phyloP scores from a whole-genome alignment of 192 early-diverging fungal genomes.

The Allomyces arbusculus region DNA sequence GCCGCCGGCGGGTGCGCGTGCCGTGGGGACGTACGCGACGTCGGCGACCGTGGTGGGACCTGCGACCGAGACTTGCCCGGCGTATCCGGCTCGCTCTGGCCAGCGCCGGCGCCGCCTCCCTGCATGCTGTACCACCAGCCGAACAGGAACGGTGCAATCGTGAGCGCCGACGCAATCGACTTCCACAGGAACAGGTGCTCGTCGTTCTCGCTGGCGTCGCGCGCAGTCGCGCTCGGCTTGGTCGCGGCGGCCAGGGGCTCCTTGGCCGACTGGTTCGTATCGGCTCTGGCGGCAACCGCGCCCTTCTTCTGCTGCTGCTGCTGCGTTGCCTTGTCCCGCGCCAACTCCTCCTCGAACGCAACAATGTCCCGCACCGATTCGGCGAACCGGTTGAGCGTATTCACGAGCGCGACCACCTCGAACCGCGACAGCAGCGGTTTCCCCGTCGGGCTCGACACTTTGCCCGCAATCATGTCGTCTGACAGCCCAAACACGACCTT shows the following conservation, averaged over 20 bases:
- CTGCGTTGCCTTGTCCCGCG: neutral
- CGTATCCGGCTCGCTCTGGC: neutral
- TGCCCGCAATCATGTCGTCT: slow-evolving; percentile 31
- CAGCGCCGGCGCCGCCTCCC: neutral
- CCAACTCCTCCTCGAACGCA: slow-evolving; percentile 25
- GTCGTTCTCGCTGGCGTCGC: neutral
- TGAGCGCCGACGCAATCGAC: neutral
- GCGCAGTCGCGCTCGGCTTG: neutral
- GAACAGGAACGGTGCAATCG: neutral
- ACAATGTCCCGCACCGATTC: slow-evolving; percentile 63
- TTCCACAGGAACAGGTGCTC: neutral
- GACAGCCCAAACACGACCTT: slow-evolving; percentile 88
- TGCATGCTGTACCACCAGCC: neutral
- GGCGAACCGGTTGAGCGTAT: slow-evolving; percentile 72
- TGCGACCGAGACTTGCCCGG: neutral
- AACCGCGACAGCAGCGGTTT: slow-evolving; percentile 35
- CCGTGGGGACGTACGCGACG: neutral
- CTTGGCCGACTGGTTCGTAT: neutral
- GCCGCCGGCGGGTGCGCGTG: neutral
- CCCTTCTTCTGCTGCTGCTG: neutral
- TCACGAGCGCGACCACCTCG: slow-evolving; percentile 84
- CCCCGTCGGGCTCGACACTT: slow-evolving; percentile 27
- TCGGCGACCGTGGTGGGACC: neutral
- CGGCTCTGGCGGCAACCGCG: neutral
- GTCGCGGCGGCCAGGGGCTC: neutral